Percentiles rank a stretch among this genome's conserved stretches.
phyloP scores from a whole-genome alignment of 192 early-diverging fungal species.

The Umbelopsis sp. region DNA sequence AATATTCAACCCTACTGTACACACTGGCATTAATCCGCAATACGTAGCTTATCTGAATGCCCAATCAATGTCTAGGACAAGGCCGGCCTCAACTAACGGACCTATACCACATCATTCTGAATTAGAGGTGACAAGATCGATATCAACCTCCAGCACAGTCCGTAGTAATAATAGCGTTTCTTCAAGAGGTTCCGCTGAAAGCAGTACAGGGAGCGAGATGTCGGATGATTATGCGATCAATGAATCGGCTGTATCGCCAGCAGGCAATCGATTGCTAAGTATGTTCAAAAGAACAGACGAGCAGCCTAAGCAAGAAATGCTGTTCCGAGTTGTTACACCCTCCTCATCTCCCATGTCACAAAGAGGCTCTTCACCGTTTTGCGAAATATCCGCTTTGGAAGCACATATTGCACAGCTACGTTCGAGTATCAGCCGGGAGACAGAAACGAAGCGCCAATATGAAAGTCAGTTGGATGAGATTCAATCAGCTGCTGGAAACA shows the following conservation, averaged over 20 bases:
- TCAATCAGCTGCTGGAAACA: constrained; percentile 2
- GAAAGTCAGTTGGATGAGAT: constrained; percentile 13
- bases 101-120: constrained; percentile 19
- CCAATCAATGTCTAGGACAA: constrained; percentile 5
- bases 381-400: constrained; percentile 6
- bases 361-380: not conserved
- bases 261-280: not conserved
- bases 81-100: not conserved
- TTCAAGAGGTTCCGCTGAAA: constrained; percentile 5
- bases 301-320: not conserved
- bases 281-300: constrained; percentile 16
- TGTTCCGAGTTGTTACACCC: constrained; percentile 12
- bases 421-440: not conserved
- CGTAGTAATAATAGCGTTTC: constrained; percentile 13
- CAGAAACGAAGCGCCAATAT: constrained; percentile 13
- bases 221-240: not conserved
- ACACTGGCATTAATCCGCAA: constrained; percentile 9
- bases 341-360: constrained; percentile 1
- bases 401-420: constrained; percentile 14
- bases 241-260: constrained; percentile 2
- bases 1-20: constrained; percentile 11
- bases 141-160: constrained; percentile 12
- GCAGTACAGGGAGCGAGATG: constrained; percentile 9
- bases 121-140: constrained; percentile 9
- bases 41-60: constrained; percentile 18